Conservation (phyloP, 257 asterid genomes). For the Plantago ovata region DNA sequence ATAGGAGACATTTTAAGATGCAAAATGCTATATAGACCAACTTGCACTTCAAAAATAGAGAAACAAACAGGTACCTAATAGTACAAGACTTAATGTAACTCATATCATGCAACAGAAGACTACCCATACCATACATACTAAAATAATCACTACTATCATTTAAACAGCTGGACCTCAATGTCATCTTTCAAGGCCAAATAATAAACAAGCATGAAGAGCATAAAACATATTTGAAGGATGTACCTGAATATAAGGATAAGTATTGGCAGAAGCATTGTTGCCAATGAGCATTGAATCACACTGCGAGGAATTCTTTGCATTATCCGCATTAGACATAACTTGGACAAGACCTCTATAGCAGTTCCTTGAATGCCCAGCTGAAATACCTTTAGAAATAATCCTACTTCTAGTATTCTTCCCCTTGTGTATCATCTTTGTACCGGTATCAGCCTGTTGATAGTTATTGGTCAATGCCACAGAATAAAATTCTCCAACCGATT, state of each 20-base stretch:
- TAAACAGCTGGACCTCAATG: background rate
- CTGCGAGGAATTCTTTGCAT: conserved; percentile 73
- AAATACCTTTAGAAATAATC: conserved; percentile 91
- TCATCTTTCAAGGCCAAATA: background rate
- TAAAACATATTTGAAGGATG: conserved; percentile 2
- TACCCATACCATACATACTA: background rate
- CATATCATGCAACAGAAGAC: background rate
- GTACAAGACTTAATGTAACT: background rate
- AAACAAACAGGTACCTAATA: background rate
- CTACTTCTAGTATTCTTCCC: conserved; percentile 94
- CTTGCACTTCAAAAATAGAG: background rate
- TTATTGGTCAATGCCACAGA: conserved; percentile 95
- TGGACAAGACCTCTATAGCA: conserved; percentile 93
- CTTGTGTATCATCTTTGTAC: conserved; percentile 96
- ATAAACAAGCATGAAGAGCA: background rate
- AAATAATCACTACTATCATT: background rate
- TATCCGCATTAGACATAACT: conserved; percentile 79
- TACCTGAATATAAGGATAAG: conserved; percentile 96
- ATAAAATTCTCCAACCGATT: conserved; percentile 90
- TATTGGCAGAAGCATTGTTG: conserved; percentile 82
- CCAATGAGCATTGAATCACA: conserved; percentile 99
- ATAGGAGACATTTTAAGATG: background rate
- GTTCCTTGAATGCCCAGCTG: conserved; percentile 85
- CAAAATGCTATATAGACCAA: background rate
- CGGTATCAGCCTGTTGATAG: conserved; percentile 94